Evolutionary conservation across 2,329 filamentous ascomycete species (phyloP).

Genomic region (Tetracladium maxilliforme): DNA sequence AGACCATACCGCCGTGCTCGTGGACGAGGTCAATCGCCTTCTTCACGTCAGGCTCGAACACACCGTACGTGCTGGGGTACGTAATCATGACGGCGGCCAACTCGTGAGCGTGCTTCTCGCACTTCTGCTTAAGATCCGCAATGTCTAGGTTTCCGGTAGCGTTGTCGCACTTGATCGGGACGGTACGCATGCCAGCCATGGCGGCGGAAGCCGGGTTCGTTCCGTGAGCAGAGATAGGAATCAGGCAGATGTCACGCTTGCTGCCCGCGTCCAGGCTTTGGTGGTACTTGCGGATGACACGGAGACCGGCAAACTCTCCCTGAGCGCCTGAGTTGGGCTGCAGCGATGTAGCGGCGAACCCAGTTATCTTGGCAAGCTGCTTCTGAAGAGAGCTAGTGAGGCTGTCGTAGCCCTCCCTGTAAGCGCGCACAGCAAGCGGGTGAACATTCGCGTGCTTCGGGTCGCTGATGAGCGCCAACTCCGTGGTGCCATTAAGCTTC

Average conservation of each 20-base stretch:
- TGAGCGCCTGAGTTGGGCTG: conserved; percentile 95
- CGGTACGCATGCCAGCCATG: conserved; percentile 91
- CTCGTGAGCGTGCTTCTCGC: conserved; percentile 72
- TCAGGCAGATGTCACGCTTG: conserved; percentile 82
- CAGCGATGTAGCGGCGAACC: conserved; percentile 77
- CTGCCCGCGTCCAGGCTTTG: conserved; percentile 52
- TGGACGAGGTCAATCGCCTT: conserved; percentile 78
- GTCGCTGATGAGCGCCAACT: conserved; percentile 79
- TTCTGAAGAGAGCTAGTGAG: conserved; percentile 60
- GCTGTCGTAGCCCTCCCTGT: conserved; percentile 51
- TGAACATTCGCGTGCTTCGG: conserved; percentile 67
- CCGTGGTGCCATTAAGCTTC: conserved; percentile 89
- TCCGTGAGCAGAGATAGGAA: conserved; percentile 87
- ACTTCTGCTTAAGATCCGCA: conserved; percentile 73
- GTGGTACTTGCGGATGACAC: conserved; percentile 77
- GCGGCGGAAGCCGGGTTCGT: conserved; percentile 92
- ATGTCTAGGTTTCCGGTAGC: conserved; percentile 84
- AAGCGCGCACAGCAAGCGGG: conserved; percentile 55
- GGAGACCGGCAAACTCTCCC: conserved; percentile 83
- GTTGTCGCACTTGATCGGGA: conserved; percentile 79
- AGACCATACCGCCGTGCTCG: conserved; percentile 78
- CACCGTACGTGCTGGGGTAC: conserved; percentile 87
- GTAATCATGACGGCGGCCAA: conserved; percentile 93
- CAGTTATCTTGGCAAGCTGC: conserved; percentile 71
- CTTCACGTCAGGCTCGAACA: conserved; percentile 84